phyloP scores from a whole-genome alignment of 805 yeast species.

The Starmerella tilneyi region DNA sequence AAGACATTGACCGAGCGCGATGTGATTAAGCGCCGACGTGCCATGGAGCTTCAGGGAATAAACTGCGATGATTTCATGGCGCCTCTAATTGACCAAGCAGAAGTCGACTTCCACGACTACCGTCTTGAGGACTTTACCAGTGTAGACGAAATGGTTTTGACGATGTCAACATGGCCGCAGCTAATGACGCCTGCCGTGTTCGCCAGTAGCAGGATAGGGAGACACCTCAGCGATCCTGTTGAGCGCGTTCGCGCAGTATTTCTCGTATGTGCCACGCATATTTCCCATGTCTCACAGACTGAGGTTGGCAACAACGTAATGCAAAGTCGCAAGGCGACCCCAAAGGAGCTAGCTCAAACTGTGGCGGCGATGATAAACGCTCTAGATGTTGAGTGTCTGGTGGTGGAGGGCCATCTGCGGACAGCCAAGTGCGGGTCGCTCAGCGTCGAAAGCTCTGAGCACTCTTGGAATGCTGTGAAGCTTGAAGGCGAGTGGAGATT shows the following conservation, averaged over 20 bases:
- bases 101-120: slow-evolving; percentile 22
- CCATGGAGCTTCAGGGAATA: slow-evolving; percentile 31
- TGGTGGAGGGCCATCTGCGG: slow-evolving; percentile 74
- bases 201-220: slow-evolving; percentile 43
- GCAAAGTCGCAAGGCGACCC: slow-evolving; percentile 44
- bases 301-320: slow-evolving; percentile 27
- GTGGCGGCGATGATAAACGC: slow-evolving; percentile 63
- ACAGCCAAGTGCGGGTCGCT: slow-evolving; percentile 49
- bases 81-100: slow-evolving; percentile 9
- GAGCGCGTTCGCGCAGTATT: slow-evolving; percentile 60
- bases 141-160: slow-evolving; percentile 27
- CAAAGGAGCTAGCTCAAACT: slow-evolving; percentile 67
- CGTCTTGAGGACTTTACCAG: slow-evolving; percentile 25
- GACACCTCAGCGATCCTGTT: slow-evolving; percentile 42
- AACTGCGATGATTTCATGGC: slow-evolving; percentile 19
- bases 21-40: slow-evolving; percentile 55
- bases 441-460: slow-evolving; percentile 36
- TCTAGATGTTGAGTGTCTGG: slow-evolving; percentile 61
- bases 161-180: slow-evolving; percentile 33
- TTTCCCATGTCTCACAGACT: slow-evolving; percentile 36
- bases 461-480: slow-evolving; percentile 77
- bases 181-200: slow-evolving; percentile 45
- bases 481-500: slow-evolving; percentile 71
- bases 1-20: slow-evolving; percentile 59
- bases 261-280: slow-evolving; percentile 51